Evolutionary conservation across 331 rosid genomes (phyloP).

Genomic region (Quercus tomentella): DNA sequence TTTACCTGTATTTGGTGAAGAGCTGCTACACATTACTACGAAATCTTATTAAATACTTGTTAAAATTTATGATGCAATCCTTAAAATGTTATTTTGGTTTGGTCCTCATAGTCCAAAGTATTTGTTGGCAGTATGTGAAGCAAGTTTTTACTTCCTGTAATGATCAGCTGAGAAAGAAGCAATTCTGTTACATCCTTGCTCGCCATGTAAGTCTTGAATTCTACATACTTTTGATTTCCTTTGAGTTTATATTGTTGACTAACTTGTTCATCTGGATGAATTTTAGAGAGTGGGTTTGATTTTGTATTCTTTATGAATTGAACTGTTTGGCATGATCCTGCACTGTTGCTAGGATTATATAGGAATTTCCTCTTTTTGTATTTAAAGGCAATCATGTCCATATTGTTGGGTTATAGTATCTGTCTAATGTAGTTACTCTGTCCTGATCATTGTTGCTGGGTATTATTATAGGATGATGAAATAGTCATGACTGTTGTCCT

Average conservation of each 20-base stretch:
- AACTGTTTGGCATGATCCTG: not conserved
- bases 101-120: slow-evolving; percentile 30
- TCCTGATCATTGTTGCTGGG: not conserved
- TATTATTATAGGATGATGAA: not conserved
- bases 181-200: slow-evolving; percentile 90
- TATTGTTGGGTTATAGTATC: not conserved
- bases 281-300: not conserved
- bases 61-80: not conserved
- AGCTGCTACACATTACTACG: not conserved
- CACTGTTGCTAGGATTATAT: not conserved
- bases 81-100: not conserved
- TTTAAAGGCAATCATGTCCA: not conserved
- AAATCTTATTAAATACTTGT: no score
- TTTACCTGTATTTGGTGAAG: not conserved
- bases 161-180: slow-evolving; percentile 69
- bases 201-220: slow-evolving; percentile 65
- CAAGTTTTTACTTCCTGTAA: slow-evolving; percentile 70
- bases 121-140: slow-evolving; percentile 66
- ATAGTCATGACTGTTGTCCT: not conserved
- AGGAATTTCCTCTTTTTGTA: not conserved
- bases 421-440: not conserved
- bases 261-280: not conserved
- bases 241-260: not conserved
- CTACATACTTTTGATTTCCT: not conserved
- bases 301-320: not conserved